A percentile compares a stretch with the other conserved stretches of the same genome.
Conservation (phyloP, 139 green algal species). For the Spirogloea muscicola region DNA sequence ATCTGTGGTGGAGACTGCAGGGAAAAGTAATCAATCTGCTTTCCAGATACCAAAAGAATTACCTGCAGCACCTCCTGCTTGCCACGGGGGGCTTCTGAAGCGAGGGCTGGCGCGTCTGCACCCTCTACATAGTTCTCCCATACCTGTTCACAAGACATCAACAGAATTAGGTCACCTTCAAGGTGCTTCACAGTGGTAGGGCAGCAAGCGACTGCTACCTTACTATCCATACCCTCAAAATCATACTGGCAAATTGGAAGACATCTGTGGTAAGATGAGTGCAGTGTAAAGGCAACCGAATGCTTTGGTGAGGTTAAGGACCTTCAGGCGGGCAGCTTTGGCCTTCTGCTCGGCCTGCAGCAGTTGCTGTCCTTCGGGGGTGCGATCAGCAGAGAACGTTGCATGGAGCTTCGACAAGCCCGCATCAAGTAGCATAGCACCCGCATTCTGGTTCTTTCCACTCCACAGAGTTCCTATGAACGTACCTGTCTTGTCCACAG, state of each 20-base stretch:
- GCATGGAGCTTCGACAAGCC: constrained; percentile 80
- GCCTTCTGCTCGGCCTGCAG: constrained; percentile 66
- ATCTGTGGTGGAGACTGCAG: background rate
- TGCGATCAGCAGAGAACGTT: constrained; percentile 54
- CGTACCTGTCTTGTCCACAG: constrained; percentile 81
- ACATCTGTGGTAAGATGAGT: too few species aligned
- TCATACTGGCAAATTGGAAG: too few species aligned
- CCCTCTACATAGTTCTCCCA: constrained; percentile 35
- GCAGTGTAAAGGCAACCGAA: too few species aligned
- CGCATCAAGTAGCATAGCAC: constrained; percentile 65
- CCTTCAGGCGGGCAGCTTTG: constrained; percentile 63
- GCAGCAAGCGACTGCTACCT: too few species aligned
- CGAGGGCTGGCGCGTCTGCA: constrained; percentile 46
- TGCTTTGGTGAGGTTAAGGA: too few species aligned
- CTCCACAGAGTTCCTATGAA: constrained; percentile 76
- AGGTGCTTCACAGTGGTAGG: too few species aligned
- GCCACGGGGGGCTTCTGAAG: constrained; percentile 46
- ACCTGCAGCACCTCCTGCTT: constrained; percentile 48
- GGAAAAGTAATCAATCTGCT: too few species aligned
- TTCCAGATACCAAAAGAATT: background rate
- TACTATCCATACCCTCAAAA: too few species aligned
- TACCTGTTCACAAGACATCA: too few species aligned
- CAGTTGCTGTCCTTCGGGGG: constrained; percentile 56
- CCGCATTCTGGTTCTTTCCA: constrained; percentile 55
- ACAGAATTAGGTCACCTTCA: too few species aligned